Conservation (phyloP, 306 rosid genomes). For the Dalbergia cultrata region DNA sequence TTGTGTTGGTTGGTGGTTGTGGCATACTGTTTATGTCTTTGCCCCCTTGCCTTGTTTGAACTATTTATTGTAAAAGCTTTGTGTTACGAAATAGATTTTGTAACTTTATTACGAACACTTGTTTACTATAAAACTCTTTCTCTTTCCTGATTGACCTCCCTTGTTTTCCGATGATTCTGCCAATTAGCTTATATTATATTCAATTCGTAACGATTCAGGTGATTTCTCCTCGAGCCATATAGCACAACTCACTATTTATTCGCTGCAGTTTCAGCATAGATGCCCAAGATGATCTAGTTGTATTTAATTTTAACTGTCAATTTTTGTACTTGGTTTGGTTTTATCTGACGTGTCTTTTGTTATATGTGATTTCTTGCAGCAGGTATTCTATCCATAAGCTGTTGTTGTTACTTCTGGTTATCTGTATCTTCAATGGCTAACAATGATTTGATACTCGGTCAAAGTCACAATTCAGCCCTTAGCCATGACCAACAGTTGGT, state of each 20-base stretch:
- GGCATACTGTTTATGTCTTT: background rate
- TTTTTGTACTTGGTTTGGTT: background rate
- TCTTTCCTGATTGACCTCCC: too few species aligned
- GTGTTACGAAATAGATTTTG: too few species aligned
- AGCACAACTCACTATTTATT: background rate
- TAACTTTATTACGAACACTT: too few species aligned
- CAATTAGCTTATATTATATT: too few species aligned
- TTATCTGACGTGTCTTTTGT: constrained; percentile 33
- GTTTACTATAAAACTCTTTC: too few species aligned
- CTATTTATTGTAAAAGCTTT: background rate
- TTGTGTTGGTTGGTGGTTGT: background rate
- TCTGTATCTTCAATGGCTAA: constrained; percentile 65
- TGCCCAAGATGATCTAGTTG: background rate
- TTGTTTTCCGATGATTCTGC: too few species aligned
- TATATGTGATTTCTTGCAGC: constrained; percentile 48
- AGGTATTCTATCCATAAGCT: constrained; percentile 48
- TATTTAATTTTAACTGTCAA: background rate
- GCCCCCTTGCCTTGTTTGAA: background rate
- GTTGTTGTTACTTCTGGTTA: constrained; percentile 30
- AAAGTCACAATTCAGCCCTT: constrained; percentile 66
- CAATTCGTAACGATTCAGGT: too few species aligned
- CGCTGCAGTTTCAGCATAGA: background rate
- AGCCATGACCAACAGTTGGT: constrained; percentile 78
- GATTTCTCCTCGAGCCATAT: too few species aligned
- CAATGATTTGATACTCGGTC: constrained; percentile 81